These are phyloP conservation scores for Spiromastix sp. DNA, from an alignment of 2,329 filamentous ascomycete genomes.

Conservation along the genomic window DNA sequence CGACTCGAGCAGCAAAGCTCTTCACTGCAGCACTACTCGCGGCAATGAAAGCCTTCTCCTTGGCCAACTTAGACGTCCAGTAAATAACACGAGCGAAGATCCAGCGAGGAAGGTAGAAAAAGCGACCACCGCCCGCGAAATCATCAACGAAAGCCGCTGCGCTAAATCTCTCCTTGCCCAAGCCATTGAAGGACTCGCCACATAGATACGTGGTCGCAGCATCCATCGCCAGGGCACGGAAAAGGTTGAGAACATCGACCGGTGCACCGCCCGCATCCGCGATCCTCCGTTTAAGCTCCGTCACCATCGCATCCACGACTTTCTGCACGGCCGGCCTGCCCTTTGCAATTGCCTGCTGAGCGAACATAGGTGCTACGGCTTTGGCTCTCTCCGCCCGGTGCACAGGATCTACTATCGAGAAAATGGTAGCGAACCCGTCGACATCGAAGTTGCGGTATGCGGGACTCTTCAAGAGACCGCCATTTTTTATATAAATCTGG, in stretches of 20 bases:
- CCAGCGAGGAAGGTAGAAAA: slow-evolving; percentile 42
- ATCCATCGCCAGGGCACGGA: slow-evolving; percentile 43
- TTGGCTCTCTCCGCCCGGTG: slow-evolving; percentile 37
- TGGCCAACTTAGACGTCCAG: slow-evolving; percentile 22
- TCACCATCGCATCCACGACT: slow-evolving; percentile 16
- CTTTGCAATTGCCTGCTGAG: slow-evolving; percentile 14
- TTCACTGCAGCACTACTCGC: slow-evolving; percentile 25
- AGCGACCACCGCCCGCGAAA: slow-evolving; percentile 44
- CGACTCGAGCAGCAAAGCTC: slow-evolving; percentile 28
- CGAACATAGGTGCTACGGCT: slow-evolving; percentile 41
- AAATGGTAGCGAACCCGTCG: not conserved
- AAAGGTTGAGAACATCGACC: slow-evolving; percentile 36
- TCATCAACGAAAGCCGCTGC: slow-evolving; percentile 44
- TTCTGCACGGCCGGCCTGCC: slow-evolving; percentile 10
- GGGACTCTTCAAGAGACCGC: not conserved
- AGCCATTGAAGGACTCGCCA: slow-evolving; percentile 39
- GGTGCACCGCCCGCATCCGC: slow-evolving; percentile 8
- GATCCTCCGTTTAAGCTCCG: slow-evolving; percentile 10
- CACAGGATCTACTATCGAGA: not conserved
- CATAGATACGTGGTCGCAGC: slow-evolving; percentile 46
- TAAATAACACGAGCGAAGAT: slow-evolving; percentile 27
- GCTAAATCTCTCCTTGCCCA: slow-evolving; percentile 32
- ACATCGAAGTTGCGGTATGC: not conserved
- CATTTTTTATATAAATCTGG: not conserved
- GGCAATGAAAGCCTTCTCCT: slow-evolving; percentile 21